These are phyloP conservation scores for Penicillium occitanis DNA, from an alignment of 2,329 filamentous ascomycete species.

Conservation along the genomic window DNA sequence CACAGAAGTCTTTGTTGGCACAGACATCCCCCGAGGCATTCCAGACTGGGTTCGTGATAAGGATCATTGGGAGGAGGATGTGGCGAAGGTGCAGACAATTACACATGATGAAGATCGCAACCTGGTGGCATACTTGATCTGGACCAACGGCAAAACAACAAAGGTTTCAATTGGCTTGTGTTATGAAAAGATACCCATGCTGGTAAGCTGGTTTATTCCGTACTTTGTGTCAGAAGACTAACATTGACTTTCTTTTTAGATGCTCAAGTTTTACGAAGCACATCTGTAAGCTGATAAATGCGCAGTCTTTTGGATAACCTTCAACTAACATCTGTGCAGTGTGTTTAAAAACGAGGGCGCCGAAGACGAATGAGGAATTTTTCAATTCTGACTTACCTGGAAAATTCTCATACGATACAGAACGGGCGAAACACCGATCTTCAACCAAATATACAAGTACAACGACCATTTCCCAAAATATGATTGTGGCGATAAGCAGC, in stretches of 20 bases:
- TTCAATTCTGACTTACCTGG: not conserved
- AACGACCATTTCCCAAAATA: conserved; percentile 11
- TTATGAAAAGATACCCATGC: conserved; percentile 46
- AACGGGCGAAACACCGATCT: not conserved
- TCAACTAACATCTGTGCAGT: not conserved
- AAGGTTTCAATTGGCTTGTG: conserved; percentile 43
- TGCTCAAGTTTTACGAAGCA: conserved; percentile 52
- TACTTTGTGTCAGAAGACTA: not conserved
- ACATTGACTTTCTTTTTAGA: conserved; percentile 32
- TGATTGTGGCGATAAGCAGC: not conserved
- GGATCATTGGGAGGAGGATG: conserved; percentile 47
- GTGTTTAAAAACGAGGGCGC: conserved; percentile 10
- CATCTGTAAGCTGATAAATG: conserved; percentile 43
- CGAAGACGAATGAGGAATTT: not conserved
- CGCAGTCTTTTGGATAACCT: not conserved
- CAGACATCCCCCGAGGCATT: conserved; percentile 7
- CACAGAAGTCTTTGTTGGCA: conserved; percentile 22
- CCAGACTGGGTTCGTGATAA: conserved; percentile 41
- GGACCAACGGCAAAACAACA: conserved; percentile 47
- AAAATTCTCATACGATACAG: not conserved
- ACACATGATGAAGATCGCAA: conserved; percentile 27
- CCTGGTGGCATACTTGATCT: conserved; percentile 28
- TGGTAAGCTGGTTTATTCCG: conserved; percentile 30
- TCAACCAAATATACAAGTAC: not conserved
- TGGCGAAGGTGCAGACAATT: conserved; percentile 46